phyloP scores from a whole-genome alignment of 345 rosid species.

The Moricandia arvensis region DNA sequence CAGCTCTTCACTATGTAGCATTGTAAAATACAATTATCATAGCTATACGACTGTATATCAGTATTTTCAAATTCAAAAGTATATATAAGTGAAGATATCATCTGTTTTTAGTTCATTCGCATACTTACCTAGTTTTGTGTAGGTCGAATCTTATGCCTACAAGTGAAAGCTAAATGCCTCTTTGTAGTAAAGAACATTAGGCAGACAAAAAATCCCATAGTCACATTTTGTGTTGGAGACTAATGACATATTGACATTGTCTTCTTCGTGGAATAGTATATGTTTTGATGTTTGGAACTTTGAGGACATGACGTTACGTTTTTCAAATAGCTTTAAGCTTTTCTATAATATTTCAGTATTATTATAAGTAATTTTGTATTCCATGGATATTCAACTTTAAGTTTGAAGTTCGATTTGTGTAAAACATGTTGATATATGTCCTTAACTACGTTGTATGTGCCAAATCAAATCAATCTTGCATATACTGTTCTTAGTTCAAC shows the following conservation, averaged over 20 bases:
- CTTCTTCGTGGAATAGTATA: slow-evolving; percentile 25
- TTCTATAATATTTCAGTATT: background rate
- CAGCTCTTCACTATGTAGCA: background rate
- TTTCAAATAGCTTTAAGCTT: slow-evolving; percentile 10
- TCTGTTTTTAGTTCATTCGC: background rate
- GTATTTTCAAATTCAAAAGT: background rate
- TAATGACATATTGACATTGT: slow-evolving; percentile 27
- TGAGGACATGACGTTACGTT: slow-evolving; percentile 22
- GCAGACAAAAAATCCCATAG: slow-evolving; percentile 17
- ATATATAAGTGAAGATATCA: background rate
- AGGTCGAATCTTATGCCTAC: background rate
- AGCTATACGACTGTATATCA: background rate
- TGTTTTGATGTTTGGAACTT: slow-evolving; percentile 38
- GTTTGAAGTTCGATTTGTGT: background rate
- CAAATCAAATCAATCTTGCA: background rate
- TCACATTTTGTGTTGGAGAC: slow-evolving; percentile 33
- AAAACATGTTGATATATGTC: background rate
- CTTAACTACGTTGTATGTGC: background rate
- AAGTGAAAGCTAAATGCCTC: background rate
- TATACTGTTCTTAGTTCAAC: background rate
- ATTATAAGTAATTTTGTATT: background rate
- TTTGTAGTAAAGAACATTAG: slow-evolving; percentile 8
- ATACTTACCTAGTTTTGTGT: background rate
- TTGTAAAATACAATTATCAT: background rate
- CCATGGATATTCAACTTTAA: background rate